Conservation (phyloP, 108 stramenopile genomes). For the Pseudonitzschia delicatissima region DNA sequence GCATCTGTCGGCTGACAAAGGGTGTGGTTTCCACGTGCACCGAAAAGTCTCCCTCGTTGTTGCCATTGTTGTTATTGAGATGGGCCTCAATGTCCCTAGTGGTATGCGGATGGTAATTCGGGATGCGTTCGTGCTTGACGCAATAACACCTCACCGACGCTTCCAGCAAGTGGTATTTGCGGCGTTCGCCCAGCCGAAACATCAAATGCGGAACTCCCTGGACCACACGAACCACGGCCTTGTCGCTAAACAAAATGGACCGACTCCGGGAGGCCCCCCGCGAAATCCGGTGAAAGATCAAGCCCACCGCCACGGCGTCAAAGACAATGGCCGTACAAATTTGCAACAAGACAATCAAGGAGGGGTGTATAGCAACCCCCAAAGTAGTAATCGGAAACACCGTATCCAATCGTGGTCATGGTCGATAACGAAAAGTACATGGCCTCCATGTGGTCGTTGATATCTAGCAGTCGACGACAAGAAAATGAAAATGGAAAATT, state of each 20-base stretch:
- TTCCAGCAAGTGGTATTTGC: conserved; percentile 90
- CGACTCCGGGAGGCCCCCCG: conserved; percentile 83
- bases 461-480: background rate
- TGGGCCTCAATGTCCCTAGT: background rate
- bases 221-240: conserved; percentile 79
- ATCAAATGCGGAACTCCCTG: conserved; percentile 83
- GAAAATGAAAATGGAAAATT: background rate
- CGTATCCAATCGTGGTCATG: conserved; percentile 95
- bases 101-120: conserved; percentile 6
- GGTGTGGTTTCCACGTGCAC: conserved; percentile 49
- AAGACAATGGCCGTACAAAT: conserved; percentile 82
- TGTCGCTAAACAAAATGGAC: conserved; percentile 89
- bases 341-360: conserved; percentile 83
- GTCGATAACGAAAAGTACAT: conserved; percentile 88
- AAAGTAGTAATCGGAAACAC: conserved; percentile 92
- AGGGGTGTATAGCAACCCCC: conserved; percentile 84
- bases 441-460: conserved; percentile 78
- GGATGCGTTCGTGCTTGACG: conserved; percentile 76
- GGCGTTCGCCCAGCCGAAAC: conserved; percentile 92
- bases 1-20: conserved; percentile 74
- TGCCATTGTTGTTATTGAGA: conserved; percentile 1
- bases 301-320: conserved; percentile 90
- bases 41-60: background rate
- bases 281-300: conserved; percentile 88
- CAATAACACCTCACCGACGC: conserved; percentile 90